Evolutionary conservation across 441 rosid species (phyloP).

Genomic region (Bocquillonia castaneifolia): DNA sequence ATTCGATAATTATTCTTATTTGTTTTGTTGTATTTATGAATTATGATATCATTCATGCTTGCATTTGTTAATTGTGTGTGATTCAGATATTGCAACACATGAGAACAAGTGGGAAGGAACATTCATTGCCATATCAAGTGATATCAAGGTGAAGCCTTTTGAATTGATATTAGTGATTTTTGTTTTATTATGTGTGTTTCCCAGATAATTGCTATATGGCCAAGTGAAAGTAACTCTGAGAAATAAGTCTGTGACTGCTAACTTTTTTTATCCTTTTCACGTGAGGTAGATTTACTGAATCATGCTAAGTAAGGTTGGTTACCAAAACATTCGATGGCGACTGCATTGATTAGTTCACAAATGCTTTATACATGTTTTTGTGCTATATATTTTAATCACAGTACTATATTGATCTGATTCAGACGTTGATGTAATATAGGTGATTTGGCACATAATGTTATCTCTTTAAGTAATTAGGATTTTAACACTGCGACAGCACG

Average conservation of each 20-base stretch:
- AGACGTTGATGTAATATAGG: not conserved
- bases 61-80: conserved; percentile 18
- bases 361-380: not conserved
- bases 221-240: not conserved
- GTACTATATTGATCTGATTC: conserved; percentile 1
- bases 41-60: conserved; percentile 16
- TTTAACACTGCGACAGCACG: not conserved
- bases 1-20: not conserved
- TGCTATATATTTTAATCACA: not conserved
- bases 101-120: conserved; percentile 96
- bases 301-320: not conserved
- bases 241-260: not conserved
- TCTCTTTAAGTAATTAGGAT: not conserved
- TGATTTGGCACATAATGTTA: not conserved
- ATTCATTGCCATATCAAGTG: conserved; percentile 98
- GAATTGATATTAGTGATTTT: conserved; percentile 3
- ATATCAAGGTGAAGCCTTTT: conserved; percentile 68
- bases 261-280: conserved; percentile 5
- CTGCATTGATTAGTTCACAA: not conserved
- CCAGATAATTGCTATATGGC: not conserved
- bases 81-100: conserved; percentile 92
- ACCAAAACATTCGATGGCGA: conserved; percentile 5
- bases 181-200: not conserved
- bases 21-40: conserved; percentile 19
- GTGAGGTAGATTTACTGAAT: not conserved